These are phyloP conservation scores for Talaromyces piceae DNA, from an alignment of 2,329 filamentous ascomycete genomes.

Conservation along the genomic window DNA sequence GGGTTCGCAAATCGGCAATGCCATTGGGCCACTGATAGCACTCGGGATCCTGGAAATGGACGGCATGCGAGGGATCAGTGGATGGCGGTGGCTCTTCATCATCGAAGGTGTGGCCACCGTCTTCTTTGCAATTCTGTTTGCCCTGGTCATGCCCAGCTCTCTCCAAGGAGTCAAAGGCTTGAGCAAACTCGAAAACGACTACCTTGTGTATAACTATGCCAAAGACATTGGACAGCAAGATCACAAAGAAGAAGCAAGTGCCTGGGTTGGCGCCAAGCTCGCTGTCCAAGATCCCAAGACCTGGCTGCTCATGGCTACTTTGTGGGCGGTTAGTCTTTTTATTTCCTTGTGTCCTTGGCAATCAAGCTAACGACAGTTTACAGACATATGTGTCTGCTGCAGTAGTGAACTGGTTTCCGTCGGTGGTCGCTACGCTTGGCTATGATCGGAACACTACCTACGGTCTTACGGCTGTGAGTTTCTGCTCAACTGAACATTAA, in stretches of 20 bases:
- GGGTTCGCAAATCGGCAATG: constrained; percentile 36
- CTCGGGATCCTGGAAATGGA: constrained; percentile 27
- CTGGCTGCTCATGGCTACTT: constrained; percentile 30
- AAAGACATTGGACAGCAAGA: constrained; percentile 23
- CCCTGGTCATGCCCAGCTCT: constrained; percentile 49
- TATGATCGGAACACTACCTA: constrained; percentile 41
- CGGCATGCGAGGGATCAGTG: constrained; percentile 31
- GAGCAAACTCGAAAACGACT: constrained; percentile 30
- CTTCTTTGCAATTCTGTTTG: constrained; percentile 42
- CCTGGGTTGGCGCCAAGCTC: constrained; percentile 21
- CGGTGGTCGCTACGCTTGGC: constrained; percentile 38
- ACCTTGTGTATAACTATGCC: constrained; percentile 31
- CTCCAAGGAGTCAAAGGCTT: constrained; percentile 31
- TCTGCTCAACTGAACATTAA: not conserved
- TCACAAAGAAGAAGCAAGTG: constrained; percentile 18
- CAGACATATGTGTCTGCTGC: constrained; percentile 37
- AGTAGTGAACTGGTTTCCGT: constrained; percentile 39
- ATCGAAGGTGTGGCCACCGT: constrained; percentile 33
- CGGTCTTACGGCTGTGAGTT: constrained; percentile 32
- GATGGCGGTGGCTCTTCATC: constrained; percentile 46
- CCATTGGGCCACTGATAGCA: constrained; percentile 35
- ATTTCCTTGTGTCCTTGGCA: constrained; percentile 15
- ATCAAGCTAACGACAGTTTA: not conserved
- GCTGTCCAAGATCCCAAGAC: constrained; percentile 29
- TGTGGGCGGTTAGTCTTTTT: constrained; percentile 22